Conservation (phyloP, 257 asterid genomes). For the Leonotis leonurus region DNA sequence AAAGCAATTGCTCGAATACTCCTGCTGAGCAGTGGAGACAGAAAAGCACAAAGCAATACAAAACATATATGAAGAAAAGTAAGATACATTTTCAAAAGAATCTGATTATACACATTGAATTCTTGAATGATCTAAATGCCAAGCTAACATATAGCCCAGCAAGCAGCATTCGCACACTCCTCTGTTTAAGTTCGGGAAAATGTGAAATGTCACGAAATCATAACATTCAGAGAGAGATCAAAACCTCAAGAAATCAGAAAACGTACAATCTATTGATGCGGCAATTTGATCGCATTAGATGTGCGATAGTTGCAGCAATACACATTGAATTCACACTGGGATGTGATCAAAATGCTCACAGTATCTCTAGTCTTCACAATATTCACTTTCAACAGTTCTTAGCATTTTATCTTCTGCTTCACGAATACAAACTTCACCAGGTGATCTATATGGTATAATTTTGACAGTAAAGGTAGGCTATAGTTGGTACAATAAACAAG, state of each 20-base stretch:
- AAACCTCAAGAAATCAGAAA: conserved; percentile 15
- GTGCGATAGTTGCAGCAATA: conserved; percentile 2
- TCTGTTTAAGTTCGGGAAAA: background rate
- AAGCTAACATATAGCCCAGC: background rate
- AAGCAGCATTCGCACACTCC: background rate
- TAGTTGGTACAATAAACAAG: conserved; percentile 31
- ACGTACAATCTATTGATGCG: conserved; percentile 2
- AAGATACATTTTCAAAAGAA: background rate
- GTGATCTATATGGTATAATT: conserved; percentile 23
- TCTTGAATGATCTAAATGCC: background rate
- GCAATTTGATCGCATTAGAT: background rate
- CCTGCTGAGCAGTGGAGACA: too few relatives aligned
- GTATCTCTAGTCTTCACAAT: conserved; percentile 14
- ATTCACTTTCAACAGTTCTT: conserved; percentile 15
- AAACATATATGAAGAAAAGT: background rate
- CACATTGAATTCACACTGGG: background rate
- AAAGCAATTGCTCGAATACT: too few relatives aligned
- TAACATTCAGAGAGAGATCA: background rate
- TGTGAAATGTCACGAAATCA: background rate
- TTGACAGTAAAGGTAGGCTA: conserved; percentile 21
- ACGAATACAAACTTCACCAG: conserved; percentile 33
- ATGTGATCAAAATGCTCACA: background rate
- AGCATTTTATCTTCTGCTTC: conserved; percentile 17
- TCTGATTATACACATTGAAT: conserved; percentile 1
- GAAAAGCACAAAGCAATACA: background rate